A percentile compares a stretch with the other conserved stretches of the same genome.
Conservation (phyloP, 148 eudicot genomes). For the Silene latifolia region DNA sequence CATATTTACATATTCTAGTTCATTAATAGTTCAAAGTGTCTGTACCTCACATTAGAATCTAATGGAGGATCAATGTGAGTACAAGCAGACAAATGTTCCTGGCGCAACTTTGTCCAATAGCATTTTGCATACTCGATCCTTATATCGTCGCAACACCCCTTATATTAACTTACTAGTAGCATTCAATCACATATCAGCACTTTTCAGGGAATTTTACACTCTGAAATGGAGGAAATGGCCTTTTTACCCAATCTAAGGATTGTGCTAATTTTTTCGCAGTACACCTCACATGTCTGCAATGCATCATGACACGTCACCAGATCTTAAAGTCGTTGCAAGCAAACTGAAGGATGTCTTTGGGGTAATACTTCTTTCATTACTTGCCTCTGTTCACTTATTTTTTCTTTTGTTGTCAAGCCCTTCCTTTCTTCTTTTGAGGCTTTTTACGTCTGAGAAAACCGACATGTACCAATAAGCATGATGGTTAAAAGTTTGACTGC, state of each 20-base stretch:
- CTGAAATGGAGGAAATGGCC: neutral
- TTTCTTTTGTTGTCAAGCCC: neutral
- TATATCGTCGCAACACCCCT: neutral
- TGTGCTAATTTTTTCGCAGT: constrained; percentile 40
- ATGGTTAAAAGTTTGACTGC: no score
- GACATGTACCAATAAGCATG: neutral
- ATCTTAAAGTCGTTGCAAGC: constrained; percentile 71
- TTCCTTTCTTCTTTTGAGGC: neutral
- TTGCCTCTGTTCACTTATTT: neutral
- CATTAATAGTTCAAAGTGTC: no score
- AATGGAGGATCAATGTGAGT: no score
- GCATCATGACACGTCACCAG: constrained; percentile 84
- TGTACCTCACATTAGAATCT: no score
- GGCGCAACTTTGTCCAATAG: no score
- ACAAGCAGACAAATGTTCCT: no score
- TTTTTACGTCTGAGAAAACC: neutral
- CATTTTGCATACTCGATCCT: no score
- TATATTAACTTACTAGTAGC: neutral
- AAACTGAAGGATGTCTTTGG: constrained; percentile 75
- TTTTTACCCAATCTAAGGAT: neutral
- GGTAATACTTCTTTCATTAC: constrained; percentile 34
- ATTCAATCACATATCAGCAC: neutral
- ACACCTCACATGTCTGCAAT: constrained; percentile 86
- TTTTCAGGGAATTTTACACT: neutral
- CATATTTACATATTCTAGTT: no score